Conservation (phyloP, 2,329 filamentous ascomycete genomes). For the Venturia nashicola region DNA sequence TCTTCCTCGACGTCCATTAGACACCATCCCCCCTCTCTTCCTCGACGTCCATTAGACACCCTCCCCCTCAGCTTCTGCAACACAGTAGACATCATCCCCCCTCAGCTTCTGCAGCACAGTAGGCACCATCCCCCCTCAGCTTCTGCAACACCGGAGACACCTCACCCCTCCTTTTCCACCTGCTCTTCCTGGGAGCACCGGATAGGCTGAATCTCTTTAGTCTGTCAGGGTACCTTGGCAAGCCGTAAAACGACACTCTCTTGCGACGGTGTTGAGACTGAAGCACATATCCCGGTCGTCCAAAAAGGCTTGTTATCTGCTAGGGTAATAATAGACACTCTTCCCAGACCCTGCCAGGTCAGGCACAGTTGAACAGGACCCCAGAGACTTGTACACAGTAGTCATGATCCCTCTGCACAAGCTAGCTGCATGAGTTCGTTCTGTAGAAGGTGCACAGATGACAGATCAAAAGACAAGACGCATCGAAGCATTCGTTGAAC, state of each 20-base stretch:
- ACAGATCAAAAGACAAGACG: neutral
- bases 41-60: too few species aligned
- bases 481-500: neutral
- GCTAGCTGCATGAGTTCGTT: neutral
- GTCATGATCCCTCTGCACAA: neutral
- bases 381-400: neutral
- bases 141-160: neutral
- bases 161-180: neutral
- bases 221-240: too few species aligned
- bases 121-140: too few species aligned
- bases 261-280: neutral
- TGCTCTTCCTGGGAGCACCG: too few species aligned
- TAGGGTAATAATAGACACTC: neutral
- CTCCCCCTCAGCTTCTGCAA: neutral
- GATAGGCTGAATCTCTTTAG: too few species aligned
- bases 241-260: neutral
- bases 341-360: neutral
- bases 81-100: too few species aligned
- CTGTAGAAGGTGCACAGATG: neutral
- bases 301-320: neutral
- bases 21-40: too few species aligned
- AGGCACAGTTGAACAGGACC: neutral
- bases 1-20: too few species aligned
- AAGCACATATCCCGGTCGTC: neutral
- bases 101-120: too few species aligned